Conservation (phyloP, 129 eudicot genomes). For the Daucus carota region DNA sequence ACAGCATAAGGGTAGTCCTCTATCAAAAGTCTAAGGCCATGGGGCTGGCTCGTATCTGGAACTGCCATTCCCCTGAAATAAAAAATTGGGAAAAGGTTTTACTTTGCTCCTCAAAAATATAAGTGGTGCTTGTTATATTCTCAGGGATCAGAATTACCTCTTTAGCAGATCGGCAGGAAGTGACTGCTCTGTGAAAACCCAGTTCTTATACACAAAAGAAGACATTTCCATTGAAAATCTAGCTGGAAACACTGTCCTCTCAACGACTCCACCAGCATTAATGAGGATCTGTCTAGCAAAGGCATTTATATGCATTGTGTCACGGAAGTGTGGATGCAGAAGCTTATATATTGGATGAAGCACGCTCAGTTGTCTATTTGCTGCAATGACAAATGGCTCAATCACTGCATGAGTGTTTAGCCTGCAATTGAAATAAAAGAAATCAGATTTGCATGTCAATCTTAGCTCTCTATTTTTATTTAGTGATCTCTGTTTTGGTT, state of each 20-base stretch:
- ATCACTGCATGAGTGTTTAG: slow-evolving; percentile 83
- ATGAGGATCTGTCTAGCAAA: slow-evolving; percentile 75
- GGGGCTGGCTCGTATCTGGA: slow-evolving; percentile 27
- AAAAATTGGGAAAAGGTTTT: neutral
- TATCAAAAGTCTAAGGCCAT: slow-evolving; percentile 32
- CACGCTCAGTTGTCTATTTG: slow-evolving; percentile 74
- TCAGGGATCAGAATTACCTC: slow-evolving; percentile 29
- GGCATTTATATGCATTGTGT: slow-evolving; percentile 80
- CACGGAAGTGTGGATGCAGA: slow-evolving; percentile 79
- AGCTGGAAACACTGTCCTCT: slow-evolving; percentile 69
- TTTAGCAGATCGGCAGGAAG: slow-evolving; percentile 73
- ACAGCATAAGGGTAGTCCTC: slow-evolving; percentile 50
- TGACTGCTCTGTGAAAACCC: slow-evolving; percentile 76
- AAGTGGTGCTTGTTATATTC: neutral
- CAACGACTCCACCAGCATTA: slow-evolving; percentile 72
- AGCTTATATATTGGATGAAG: slow-evolving; percentile 82
- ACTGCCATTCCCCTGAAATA: slow-evolving; percentile 35
- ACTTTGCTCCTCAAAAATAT: neutral
- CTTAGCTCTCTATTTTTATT: neutral
- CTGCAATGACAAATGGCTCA: slow-evolving; percentile 81
- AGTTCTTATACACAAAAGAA: slow-evolving; percentile 46
- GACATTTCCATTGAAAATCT: slow-evolving; percentile 82
- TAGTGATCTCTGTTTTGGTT: neutral
- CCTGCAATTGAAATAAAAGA: slow-evolving; percentile 34
- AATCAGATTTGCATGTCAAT: neutral